Percentiles rank a stretch among this genome's conserved stretches.
Conservation (phyloP, 2,329 filamentous ascomycete genomes). For the Onygenales sp. region DNA sequence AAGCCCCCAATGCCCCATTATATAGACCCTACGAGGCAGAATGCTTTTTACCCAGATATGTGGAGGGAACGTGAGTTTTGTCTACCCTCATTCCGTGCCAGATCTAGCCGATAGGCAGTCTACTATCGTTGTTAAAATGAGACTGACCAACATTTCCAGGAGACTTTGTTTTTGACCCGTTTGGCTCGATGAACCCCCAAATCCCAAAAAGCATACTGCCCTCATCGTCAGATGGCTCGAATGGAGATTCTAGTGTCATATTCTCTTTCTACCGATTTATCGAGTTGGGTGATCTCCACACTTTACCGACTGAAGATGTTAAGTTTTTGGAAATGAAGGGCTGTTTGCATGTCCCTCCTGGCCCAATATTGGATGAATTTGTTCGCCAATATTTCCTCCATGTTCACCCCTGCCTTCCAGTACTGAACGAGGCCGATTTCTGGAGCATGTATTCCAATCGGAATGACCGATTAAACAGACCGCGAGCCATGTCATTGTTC, state of each 20-base stretch:
- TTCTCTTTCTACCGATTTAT: slow-evolving; percentile 20
- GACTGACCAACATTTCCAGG: background rate
- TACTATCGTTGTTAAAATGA: background rate
- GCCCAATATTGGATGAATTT: slow-evolving; percentile 37
- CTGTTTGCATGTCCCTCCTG: slow-evolving; percentile 37
- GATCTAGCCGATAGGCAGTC: background rate
- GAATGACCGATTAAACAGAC: background rate
- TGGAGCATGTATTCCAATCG: slow-evolving; percentile 23
- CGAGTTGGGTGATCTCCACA: slow-evolving; percentile 10
- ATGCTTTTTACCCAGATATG: background rate
- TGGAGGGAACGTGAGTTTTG: background rate
- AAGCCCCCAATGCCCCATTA: background rate
- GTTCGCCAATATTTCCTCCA: slow-evolving; percentile 29
- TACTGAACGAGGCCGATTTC: slow-evolving; percentile 35
- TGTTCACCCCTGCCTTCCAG: slow-evolving; percentile 21
- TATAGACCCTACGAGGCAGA: background rate
- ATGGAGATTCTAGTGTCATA: slow-evolving; percentile 31
- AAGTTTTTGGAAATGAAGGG: slow-evolving; percentile 39
- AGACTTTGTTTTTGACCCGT: background rate
- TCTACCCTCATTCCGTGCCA: background rate
- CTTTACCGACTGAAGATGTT: slow-evolving; percentile 33
- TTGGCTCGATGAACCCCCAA: background rate
- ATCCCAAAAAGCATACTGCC: background rate
- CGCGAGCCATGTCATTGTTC: slow-evolving; percentile 19
- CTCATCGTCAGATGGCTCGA: background rate